Evolutionary conservation across 768 basidiomycete species (phyloP), one percentile per base, ranked within the genome.

Genomic region (Rhizopogon salebrosus): DNA sequence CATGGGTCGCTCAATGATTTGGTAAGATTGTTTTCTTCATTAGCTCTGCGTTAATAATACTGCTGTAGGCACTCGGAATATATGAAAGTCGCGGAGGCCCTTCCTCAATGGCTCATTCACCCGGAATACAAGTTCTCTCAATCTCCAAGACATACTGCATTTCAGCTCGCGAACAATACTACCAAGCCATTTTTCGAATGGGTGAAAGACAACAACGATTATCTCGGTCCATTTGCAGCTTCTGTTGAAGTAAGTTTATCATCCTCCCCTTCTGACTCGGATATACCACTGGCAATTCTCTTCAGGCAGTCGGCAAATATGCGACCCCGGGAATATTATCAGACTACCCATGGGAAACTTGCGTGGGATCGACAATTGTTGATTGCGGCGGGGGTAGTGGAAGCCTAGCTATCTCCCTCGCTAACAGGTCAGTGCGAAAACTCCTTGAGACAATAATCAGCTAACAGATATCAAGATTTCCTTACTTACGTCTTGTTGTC

Each of bases 301-400:
- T 5, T 36, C 20, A 52, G 51, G 26, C 51, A 18, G 6, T 50
- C 45, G 51, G 51, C 26, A 48, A 49, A 48, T 26, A 31, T 49
- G 18, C 18, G 4, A 69, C 71, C 55, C 71, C 71, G 26, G 72
- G 72, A 3, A 70, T 74, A 20, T 64, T 68, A 38, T 66, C 67
- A 1, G 73, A 75, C 59, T 75, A 73, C 62, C 67, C 72, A 22
- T 74, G 73, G 72, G 63, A 56, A 20, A 62, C 62, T 4, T 63
- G 70, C 49, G 60, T 62, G 23, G 53, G 10, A 71, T 71, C 53
- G 69, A 74, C 65, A 11, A 67, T 75, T 39, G 69, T 75, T 29
- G 73, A 75, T 52, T 64, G 72, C 22, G 73, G 73, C 54, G 72
- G 73, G 31, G 73, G 72, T 5, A 71, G 71, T 58, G 73, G 73